Conservation (phyloP, 805 yeast species). For the Pichia manshurica region DNA sequence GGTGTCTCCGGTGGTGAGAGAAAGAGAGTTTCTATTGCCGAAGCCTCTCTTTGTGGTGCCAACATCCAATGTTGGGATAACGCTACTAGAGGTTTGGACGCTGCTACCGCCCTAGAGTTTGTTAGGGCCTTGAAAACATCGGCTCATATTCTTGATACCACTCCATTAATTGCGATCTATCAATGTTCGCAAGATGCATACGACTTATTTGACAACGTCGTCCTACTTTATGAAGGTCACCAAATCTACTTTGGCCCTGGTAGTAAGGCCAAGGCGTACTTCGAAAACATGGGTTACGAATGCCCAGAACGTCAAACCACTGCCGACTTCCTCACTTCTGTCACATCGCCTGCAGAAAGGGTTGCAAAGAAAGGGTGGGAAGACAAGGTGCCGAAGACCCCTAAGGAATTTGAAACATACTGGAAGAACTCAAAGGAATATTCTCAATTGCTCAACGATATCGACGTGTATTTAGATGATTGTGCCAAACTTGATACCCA, state of each 20-base stretch:
- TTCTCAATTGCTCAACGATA: conserved; percentile 28
- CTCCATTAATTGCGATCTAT: conserved; percentile 48
- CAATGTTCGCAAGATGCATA: conserved; percentile 42
- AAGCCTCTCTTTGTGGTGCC: conserved; percentile 36
- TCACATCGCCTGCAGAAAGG: conserved; percentile 31
- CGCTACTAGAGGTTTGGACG: conserved; percentile 65
- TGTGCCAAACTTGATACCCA: conserved; percentile 9
- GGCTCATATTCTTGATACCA: conserved; percentile 43
- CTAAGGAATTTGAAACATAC: conserved; percentile 35
- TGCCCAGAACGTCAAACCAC: conserved; percentile 45
- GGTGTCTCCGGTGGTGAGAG: conserved; percentile 69
- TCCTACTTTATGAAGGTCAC: conserved; percentile 38
- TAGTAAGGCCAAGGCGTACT: conserved; percentile 33
- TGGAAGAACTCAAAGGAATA: conserved; percentile 35
- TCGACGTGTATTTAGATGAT: conserved; percentile 29
- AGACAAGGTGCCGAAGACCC: conserved; percentile 35
- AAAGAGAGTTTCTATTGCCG: conserved; percentile 60
- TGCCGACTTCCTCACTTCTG: conserved; percentile 40
- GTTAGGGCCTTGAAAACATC: conserved; percentile 51
- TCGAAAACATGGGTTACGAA: conserved; percentile 40
- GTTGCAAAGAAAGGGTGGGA: conserved; percentile 31
- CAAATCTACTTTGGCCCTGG: conserved; percentile 38
- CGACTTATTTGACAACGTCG: conserved; percentile 39
- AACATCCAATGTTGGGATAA: conserved; percentile 58
- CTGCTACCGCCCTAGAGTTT: conserved; percentile 65